Base-by-base conservation (phyloP, 768 basidiomycete genomes). In the Lactifluus subvellereus region DNA sequence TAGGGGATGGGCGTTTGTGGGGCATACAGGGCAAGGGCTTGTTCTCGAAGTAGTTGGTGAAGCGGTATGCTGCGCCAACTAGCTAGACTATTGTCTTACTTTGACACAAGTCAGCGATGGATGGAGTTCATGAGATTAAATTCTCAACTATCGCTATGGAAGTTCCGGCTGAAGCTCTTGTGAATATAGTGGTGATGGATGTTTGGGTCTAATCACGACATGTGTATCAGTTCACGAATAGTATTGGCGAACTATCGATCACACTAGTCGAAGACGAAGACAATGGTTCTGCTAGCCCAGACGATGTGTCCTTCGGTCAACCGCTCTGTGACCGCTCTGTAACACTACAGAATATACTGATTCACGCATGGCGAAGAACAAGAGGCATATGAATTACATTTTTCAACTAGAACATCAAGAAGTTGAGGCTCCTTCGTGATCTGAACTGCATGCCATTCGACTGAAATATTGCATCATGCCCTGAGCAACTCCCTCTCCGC, bases 401-500 rank as follows among this genome's bases (percentile, higher is more conserved):
- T 14, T 40, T 14, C n/a, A 45, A 16, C 7, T 3, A n/a, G 45
- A 2, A 37, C 35, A 10, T 43, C 45, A 45, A 50, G 48, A 27
- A 14, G 14, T 22, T 30, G 48, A 20, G 48, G 13, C 27, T 30
- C 16, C 49, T 30, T 13, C 13, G 13, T 32, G 30, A 50, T 16
- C 10, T 7, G 35, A 11, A 13, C 40, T 13, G 40, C 40, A 40
- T 49, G 48, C 45, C 30, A 10, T 27, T 27, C 13, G 11, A 10
- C n/a, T 5, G n/a, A 1, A 18, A 11, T 16, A 33, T 3, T n/a
- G n/a, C 22, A 2, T 57, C 54, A 61, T 10, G 14, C 38, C 32
- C 18, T 61, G 22, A 61, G 20, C 30, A 55, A 33, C 60, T 61
- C 47, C 5, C 38, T 33, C n/a, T 61, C 52, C 11, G 54, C 60